Evolutionary conservation across 176 grass and related monocot genomes (phyloP).

Genomic region (Poa annua): DNA sequence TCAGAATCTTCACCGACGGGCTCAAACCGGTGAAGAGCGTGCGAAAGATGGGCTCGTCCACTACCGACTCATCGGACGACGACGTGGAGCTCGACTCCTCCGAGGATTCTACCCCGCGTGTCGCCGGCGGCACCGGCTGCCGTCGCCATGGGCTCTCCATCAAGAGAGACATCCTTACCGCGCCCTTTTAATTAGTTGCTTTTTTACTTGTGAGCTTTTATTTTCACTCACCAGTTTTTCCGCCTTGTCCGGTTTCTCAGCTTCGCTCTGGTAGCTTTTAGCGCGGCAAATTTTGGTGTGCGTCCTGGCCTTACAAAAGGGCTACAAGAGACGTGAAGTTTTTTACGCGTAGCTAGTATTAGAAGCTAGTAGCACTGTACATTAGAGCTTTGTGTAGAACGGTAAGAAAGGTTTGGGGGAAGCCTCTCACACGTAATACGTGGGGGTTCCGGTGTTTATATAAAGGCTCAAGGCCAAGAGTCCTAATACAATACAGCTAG

Average conservation of each 20-base stretch:
- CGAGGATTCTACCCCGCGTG: background rate
- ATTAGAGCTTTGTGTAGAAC: background rate
- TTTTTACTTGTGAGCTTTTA: background rate
- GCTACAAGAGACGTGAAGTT: constrained; percentile 19
- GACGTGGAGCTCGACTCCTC: background rate
- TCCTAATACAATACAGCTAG: too few species aligned
- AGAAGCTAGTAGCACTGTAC: background rate
- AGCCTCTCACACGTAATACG: too few species aligned
- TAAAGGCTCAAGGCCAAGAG: too few species aligned
- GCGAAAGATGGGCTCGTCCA: background rate
- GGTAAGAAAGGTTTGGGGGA: too few species aligned
- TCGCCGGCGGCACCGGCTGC: background rate
- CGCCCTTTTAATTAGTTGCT: constrained; percentile 17
- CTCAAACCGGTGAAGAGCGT: constrained; percentile 20
- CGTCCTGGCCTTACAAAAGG: background rate
- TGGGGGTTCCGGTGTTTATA: too few species aligned
- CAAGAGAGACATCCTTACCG: constrained; percentile 6
- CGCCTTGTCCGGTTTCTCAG: background rate
- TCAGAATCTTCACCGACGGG: constrained; percentile 59
- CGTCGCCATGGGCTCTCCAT: background rate
- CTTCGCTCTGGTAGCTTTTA: background rate
- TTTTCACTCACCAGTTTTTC: background rate
- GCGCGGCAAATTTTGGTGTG: background rate
- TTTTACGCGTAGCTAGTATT: background rate
- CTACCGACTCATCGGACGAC: constrained; percentile 24